These are phyloP conservation scores for Lentinula boryana DNA, from an alignment of 768 basidiomycete species.

Conservation along the genomic window DNA sequence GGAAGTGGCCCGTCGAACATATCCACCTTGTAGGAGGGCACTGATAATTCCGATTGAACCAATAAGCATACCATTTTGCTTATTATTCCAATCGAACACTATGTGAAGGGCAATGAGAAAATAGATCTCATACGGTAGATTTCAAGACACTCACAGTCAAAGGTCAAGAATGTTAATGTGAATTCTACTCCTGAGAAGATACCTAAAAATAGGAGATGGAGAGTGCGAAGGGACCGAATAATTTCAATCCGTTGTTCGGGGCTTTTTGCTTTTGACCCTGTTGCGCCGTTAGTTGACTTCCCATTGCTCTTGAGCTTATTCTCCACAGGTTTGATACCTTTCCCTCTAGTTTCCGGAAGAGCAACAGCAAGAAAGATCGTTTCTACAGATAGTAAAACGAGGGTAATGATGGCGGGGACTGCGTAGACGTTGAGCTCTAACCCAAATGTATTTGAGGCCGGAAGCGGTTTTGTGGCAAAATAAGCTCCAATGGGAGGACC, in stretches of 20 bases:
- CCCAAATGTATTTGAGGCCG: slow-evolving; percentile 48
- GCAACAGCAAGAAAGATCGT: slow-evolving; percentile 69
- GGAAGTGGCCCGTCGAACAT: slow-evolving; percentile 77
- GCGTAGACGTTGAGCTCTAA: slow-evolving; percentile 84
- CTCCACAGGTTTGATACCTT: slow-evolving; percentile 18
- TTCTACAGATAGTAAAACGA: slow-evolving; percentile 72
- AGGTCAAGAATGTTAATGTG: slow-evolving; percentile 92
- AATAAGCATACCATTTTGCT: slow-evolving; percentile 81
- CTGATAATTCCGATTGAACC: slow-evolving; percentile 88
- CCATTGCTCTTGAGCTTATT: slow-evolving; percentile 16
- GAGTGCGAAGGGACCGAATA: slow-evolving; percentile 53
- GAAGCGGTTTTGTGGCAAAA: slow-evolving; percentile 83
- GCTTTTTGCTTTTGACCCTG: slow-evolving; percentile 21
- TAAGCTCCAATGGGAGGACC: slow-evolving; percentile 95
- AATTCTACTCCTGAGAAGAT: slow-evolving; percentile 96
- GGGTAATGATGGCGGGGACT: slow-evolving; percentile 78
- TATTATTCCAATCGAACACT: slow-evolving; percentile 90
- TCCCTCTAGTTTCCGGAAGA: slow-evolving; percentile 83
- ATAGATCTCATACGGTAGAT: not conserved
- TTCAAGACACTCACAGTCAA: slow-evolving; percentile 60
- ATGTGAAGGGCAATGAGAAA: slow-evolving; percentile 6
- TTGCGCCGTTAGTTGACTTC: slow-evolving; percentile 20
- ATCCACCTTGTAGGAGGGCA: slow-evolving; percentile 88
- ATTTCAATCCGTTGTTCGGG: slow-evolving; percentile 46
- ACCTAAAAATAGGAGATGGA: slow-evolving; percentile 84